Evolutionary conservation across 2,329 filamentous ascomycete genomes (phyloP).

Genomic region (Xylaria sp.): DNA sequence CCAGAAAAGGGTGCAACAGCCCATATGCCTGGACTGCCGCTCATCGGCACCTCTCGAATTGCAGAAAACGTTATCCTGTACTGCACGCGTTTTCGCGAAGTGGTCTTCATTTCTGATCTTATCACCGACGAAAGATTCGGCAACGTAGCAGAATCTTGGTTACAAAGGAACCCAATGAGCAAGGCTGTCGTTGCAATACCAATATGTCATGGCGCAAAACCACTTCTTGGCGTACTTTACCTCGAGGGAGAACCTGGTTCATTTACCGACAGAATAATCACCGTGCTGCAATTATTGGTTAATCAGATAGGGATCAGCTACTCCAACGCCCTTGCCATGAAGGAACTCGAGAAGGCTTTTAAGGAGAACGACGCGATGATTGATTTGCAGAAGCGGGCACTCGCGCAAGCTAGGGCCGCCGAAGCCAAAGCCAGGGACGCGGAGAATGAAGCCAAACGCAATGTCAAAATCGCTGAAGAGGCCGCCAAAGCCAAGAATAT

Average conservation of each 20-base stretch:
- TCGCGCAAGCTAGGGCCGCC: slow-evolving; percentile 73
- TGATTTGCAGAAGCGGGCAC: slow-evolving; percentile 73
- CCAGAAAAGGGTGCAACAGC: slow-evolving; percentile 71
- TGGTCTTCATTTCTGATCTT: slow-evolving; percentile 75
- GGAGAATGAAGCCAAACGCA: slow-evolving; percentile 76
- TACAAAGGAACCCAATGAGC: slow-evolving; percentile 70
- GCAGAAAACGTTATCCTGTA: slow-evolving; percentile 79
- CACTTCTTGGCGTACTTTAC: slow-evolving; percentile 75
- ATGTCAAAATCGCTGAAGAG: slow-evolving; percentile 82
- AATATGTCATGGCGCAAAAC: slow-evolving; percentile 73
- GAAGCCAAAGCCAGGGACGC: slow-evolving; percentile 79
- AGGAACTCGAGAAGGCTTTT: slow-evolving; percentile 76
- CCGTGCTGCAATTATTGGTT: slow-evolving; percentile 71
- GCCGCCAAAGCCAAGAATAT: slow-evolving; percentile 83
- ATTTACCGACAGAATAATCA: slow-evolving; percentile 76
- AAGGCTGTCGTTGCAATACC: slow-evolving; percentile 81
- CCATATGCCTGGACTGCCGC: slow-evolving; percentile 67
- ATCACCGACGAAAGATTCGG: slow-evolving; percentile 78
- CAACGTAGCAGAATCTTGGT: slow-evolving; percentile 73
- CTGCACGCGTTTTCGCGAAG: slow-evolving; percentile 76
- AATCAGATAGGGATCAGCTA: slow-evolving; percentile 79
- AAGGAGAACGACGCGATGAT: slow-evolving; percentile 81
- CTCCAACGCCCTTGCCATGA: slow-evolving; percentile 70
- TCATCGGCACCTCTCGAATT: slow-evolving; percentile 71
- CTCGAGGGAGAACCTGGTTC: slow-evolving; percentile 76